Conservation (phyloP, 78 protist genomes). For the Salpingoeca rosetta region DNA sequence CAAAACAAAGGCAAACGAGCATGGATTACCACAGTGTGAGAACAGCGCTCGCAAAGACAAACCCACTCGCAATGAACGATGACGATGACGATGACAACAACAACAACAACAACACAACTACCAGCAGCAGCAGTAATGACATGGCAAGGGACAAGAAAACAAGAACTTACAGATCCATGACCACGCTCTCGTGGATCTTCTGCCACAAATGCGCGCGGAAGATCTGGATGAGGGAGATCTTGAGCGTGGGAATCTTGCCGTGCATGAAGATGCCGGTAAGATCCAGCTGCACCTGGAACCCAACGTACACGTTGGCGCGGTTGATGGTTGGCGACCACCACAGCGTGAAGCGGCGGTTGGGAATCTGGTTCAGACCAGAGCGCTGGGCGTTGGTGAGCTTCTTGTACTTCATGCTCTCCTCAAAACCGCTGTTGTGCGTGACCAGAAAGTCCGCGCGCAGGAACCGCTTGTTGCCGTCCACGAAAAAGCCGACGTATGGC, state of each 20-base stretch:
- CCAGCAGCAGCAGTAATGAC: no score
- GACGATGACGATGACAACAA: no score
- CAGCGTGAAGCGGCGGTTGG: conserved; percentile 99
- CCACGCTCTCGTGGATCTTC: conserved; percentile 96
- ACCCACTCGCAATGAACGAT: no score
- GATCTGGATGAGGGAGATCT: conserved; percentile 96
- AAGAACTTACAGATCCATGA: conserved; percentile 69
- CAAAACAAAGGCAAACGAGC: no score
- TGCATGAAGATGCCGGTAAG: conserved; percentile 99
- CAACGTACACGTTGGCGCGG: conserved; percentile 98
- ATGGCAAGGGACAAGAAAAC: no score
- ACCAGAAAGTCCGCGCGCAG: conserved; percentile 1
- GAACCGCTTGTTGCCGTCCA: conserved; percentile 7
- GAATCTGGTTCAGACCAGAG: conserved; percentile 98
- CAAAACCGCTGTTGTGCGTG: conserved; percentile 85
- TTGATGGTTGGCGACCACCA: conserved; percentile 99
- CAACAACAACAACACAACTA: no score
- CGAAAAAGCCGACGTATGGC: neutral
- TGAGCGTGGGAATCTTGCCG: conserved; percentile 99
- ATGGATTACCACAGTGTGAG: no score
- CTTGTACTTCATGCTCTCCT: conserved; percentile 95
- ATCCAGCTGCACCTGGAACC: conserved; percentile 99
- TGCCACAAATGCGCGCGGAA: conserved; percentile 99
- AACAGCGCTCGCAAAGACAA: no score
- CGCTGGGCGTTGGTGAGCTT: conserved; percentile 99